A percentile compares a stretch with the other conserved stretches of the same genome.
phyloP scores from a whole-genome alignment of 441 rosid genomes.

The Populus hybrid region DNA sequence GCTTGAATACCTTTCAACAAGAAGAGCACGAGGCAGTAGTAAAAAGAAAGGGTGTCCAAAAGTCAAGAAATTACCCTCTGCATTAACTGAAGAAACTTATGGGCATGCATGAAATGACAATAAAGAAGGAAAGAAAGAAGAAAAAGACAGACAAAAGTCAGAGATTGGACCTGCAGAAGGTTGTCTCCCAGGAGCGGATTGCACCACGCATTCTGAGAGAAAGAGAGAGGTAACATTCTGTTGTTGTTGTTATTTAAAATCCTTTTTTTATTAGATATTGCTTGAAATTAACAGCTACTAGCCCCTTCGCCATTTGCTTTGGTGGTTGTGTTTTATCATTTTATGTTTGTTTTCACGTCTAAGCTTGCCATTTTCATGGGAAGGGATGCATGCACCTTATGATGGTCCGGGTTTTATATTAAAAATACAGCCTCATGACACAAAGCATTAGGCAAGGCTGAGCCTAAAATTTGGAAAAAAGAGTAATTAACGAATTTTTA shows the following conservation, averaged over 20 bases:
- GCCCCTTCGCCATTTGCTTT: constrained; percentile 27
- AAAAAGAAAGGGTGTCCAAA: constrained; percentile 6
- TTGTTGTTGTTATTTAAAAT: not conserved
- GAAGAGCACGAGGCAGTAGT: not conserved
- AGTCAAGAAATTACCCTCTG: constrained; percentile 28
- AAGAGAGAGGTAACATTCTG: constrained; percentile 20
- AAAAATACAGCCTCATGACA: too few relatives aligned
- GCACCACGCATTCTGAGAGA: constrained; percentile 8
- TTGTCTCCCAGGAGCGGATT: constrained; percentile 20
- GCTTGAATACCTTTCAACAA: not conserved
- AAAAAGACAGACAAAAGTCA: constrained; percentile 24
- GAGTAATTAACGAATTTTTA: too few relatives aligned
- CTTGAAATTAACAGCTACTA: constrained; percentile 8
- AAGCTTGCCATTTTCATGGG: not conserved
- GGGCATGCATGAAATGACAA: not conserved
- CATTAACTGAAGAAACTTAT: not conserved
- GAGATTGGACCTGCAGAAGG: constrained; percentile 24
- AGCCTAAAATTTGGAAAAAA: not conserved
- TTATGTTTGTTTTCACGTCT: not conserved
- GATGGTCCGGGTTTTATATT: too few relatives aligned
- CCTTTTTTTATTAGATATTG: constrained; percentile 7
- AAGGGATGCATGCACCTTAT: not conserved
- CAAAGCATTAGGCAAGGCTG: not conserved
- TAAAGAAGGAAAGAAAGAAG: not conserved
- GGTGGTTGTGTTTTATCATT: constrained; percentile 20